Evolutionary conservation across 2,329 filamentous ascomycete genomes (phyloP).

Genomic region (Aspergillus sp.): DNA sequence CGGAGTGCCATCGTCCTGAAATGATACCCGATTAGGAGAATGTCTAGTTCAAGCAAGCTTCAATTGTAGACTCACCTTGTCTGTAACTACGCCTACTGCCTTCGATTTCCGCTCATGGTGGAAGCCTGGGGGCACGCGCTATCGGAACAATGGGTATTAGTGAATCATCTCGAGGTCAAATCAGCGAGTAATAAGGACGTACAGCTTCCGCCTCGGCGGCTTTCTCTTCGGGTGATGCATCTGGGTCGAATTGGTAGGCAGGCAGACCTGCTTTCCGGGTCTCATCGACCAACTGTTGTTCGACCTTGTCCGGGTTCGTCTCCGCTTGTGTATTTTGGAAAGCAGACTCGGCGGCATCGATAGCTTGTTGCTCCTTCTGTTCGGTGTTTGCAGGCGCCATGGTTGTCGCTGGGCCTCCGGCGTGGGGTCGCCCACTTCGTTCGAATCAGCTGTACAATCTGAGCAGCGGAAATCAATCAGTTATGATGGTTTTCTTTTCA

Average conservation of each 20-base stretch:
- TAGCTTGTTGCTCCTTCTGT: slow-evolving; percentile 76
- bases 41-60: background rate
- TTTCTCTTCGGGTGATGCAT: slow-evolving; percentile 83
- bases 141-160: slow-evolving; percentile 9
- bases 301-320: slow-evolving; percentile 68
- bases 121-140: slow-evolving; percentile 66
- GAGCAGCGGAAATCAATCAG: background rate
- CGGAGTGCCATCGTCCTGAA: slow-evolving; percentile 63
- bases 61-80: slow-evolving; percentile 54
- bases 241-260: slow-evolving; percentile 82
- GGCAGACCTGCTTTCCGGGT: slow-evolving; percentile 74
- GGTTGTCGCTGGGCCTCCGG: slow-evolving; percentile 17
- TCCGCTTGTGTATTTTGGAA: slow-evolving; percentile 58
- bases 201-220: slow-evolving; percentile 75
- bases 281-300: slow-evolving; percentile 73
- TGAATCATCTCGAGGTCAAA: background rate
- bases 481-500: background rate
- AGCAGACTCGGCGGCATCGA: slow-evolving; percentile 66
- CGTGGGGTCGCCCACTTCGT: slow-evolving; percentile 18
- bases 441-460: slow-evolving; percentile 8
- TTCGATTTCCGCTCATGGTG: slow-evolving; percentile 50
- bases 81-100: slow-evolving; percentile 64
- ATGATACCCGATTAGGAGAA: slow-evolving; percentile 2
- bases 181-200: slow-evolving; percentile 39
- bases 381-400: slow-evolving; percentile 53